Evolutionary conservation across 2,329 filamentous ascomycete species (phyloP).

Genomic region (Fusarium poae): DNA sequence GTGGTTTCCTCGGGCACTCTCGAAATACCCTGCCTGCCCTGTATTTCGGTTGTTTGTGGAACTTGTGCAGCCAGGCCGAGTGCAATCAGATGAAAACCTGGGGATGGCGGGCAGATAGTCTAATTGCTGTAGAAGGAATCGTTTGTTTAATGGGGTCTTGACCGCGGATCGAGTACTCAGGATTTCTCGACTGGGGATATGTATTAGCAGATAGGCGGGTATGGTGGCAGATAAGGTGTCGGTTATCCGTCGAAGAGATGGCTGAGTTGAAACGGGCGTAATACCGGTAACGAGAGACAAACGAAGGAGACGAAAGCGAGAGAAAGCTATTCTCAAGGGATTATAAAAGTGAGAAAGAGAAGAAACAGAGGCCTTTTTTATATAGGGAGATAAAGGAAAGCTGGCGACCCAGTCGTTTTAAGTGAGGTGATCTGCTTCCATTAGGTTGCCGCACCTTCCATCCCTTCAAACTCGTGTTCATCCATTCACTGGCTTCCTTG

Average conservation of each 20-base stretch:
- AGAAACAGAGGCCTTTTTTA: conserved; percentile 17
- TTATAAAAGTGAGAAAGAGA: conserved; percentile 9
- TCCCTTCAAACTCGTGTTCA: conserved; percentile 27
- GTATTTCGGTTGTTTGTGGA: conserved; percentile 23
- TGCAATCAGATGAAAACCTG: conserved; percentile 31
- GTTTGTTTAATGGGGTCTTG: conserved; percentile 27
- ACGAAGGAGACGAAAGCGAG: conserved; percentile 27
- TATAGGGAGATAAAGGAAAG: conserved; percentile 23
- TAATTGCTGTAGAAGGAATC: conserved; percentile 24
- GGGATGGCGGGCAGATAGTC: conserved; percentile 10
- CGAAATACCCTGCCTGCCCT: conserved; percentile 21
- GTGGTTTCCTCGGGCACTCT: conserved; percentile 25
- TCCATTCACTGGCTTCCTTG: conserved; percentile 26
- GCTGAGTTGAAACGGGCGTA: conserved; percentile 18
- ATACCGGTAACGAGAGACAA: conserved; percentile 39
- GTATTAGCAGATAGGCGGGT: background rate
- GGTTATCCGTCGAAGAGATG: conserved; percentile 18
- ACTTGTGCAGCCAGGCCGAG: conserved; percentile 19
- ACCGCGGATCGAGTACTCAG: conserved; percentile 23
- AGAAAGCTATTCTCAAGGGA: conserved; percentile 19
- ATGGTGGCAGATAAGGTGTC: conserved; percentile 10
- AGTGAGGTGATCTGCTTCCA: conserved; percentile 37
- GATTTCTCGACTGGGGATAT: conserved; percentile 24
- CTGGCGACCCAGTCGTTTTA: conserved; percentile 32
- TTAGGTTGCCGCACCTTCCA: conserved; percentile 27